phyloP scores from a whole-genome alignment of 768 basidiomycete genomes.

The Phaeolepiota aurea region DNA sequence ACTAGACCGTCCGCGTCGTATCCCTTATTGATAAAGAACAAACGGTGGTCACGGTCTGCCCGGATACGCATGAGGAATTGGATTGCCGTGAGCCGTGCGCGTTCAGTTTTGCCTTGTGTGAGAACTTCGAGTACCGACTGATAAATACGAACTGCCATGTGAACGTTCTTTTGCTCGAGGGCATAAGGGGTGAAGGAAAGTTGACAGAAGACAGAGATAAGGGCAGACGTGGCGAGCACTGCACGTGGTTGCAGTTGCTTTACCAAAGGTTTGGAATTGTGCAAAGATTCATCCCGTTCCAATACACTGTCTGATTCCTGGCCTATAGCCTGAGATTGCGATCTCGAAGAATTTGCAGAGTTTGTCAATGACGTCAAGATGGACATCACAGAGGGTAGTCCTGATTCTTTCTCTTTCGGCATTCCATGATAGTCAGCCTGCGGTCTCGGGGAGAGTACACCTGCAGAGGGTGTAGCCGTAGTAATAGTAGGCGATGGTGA shows the following conservation, averaged over 20 bases:
- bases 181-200: constrained; percentile 63
- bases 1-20: constrained; percentile 54
- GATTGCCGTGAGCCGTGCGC: constrained; percentile 62
- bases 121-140: constrained; percentile 39
- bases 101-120: constrained; percentile 35
- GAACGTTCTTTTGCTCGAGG: constrained; percentile 34
- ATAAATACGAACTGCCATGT: constrained; percentile 49
- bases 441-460: constrained; percentile 47
- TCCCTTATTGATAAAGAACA: constrained; percentile 56
- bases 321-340: constrained; percentile 46
- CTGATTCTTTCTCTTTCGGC: constrained; percentile 32
- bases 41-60: constrained; percentile 81
- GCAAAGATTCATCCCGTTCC: constrained; percentile 14
- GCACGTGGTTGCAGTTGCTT: constrained; percentile 30
- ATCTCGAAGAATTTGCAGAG: constrained; percentile 42
- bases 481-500: constrained; percentile 21
- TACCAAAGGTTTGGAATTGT: constrained; percentile 15
- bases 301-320: constrained; percentile 26
- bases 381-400: constrained; percentile 54
- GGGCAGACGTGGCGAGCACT: constrained; percentile 52
- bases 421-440: constrained; percentile 43
- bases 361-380: constrained; percentile 51
- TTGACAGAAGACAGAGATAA: constrained; percentile 62
- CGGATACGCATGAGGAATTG: constrained; percentile 87
- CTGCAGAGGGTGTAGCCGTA: constrained; percentile 21